Evolutionary conservation across 768 basidiomycete species (phyloP).

Genomic region (Pulveroboletus sp.): DNA sequence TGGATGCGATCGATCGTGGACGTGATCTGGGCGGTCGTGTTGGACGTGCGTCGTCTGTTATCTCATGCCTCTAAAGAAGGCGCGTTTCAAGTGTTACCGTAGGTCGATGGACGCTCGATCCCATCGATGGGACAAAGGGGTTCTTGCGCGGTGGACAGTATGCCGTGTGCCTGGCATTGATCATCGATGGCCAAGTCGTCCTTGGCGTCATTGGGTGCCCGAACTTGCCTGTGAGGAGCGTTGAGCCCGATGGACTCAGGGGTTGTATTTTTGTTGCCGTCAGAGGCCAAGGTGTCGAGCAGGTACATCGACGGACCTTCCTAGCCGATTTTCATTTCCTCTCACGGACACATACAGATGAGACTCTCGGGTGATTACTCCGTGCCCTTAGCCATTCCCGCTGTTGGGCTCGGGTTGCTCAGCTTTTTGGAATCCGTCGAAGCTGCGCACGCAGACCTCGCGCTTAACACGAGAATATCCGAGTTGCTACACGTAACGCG

Average conservation of each 20-base stretch:
- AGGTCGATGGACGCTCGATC: slow-evolving; percentile 87
- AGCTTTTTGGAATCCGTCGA: slow-evolving; percentile 91
- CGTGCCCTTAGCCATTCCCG: slow-evolving; percentile 45
- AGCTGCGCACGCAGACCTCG: slow-evolving; percentile 85
- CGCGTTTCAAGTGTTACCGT: neutral
- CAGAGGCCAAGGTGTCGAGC: slow-evolving; percentile 79
- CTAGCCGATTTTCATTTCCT: neutral
- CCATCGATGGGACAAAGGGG: slow-evolving; percentile 92
- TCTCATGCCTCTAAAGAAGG: too few relatives aligned
- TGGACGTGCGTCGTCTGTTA: slow-evolving; percentile 54
- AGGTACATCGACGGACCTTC: slow-evolving; percentile 35
- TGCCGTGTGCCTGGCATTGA: slow-evolving; percentile 84
- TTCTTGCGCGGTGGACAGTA: slow-evolving; percentile 92
- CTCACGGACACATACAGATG: slow-evolving; percentile 34
- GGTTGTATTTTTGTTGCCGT: slow-evolving; percentile 87
- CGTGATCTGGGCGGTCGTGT: slow-evolving; percentile 62
- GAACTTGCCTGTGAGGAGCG: slow-evolving; percentile 64
- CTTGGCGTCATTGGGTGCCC: slow-evolving; percentile 91
- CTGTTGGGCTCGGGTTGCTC: slow-evolving; percentile 41
- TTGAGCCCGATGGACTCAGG: slow-evolving; percentile 50
- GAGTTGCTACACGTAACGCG: slow-evolving; percentile 59
- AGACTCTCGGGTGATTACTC: slow-evolving; percentile 49
- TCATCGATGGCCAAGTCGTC: slow-evolving; percentile 72
- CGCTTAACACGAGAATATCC: slow-evolving; percentile 73
- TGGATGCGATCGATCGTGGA: slow-evolving; percentile 86